Percentiles rank a stretch among this genome's conserved stretches.
Conservation (phyloP, 176 grass and related monocot genomes). For the Alloteropsis semialata region DNA sequence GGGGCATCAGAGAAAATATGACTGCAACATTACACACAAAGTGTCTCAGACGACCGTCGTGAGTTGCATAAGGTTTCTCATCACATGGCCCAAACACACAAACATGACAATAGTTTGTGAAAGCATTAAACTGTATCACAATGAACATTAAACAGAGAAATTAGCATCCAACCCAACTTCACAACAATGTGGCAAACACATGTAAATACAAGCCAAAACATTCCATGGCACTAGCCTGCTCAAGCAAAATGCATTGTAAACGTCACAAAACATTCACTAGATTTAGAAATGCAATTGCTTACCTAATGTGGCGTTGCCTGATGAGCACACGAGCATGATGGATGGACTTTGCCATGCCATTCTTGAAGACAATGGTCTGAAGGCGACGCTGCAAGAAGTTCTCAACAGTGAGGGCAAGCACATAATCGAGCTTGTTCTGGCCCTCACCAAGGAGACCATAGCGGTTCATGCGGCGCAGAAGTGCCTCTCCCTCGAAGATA, state of each 20-base stretch:
- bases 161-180: neutral
- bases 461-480: slow-evolving; percentile 65
- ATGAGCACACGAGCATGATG: slow-evolving; percentile 73
- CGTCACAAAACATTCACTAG: neutral
- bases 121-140: neutral
- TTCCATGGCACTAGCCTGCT: neutral
- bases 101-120: neutral
- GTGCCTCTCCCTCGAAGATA: slow-evolving; percentile 78
- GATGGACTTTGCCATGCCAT: slow-evolving; percentile 64
- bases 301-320: slow-evolving; percentile 68
- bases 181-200: neutral
- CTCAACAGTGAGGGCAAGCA: slow-evolving; percentile 67
- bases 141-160: neutral
- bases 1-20: slow-evolving; percentile 64
- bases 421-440: slow-evolving; percentile 77
- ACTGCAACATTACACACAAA: slow-evolving; percentile 64
- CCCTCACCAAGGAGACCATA: slow-evolving; percentile 62
- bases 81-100: slow-evolving; percentile 49
- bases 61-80: slow-evolving; percentile 55
- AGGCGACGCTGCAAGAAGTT: slow-evolving; percentile 65
- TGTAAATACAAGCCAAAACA: neutral
- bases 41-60: slow-evolving; percentile 69
- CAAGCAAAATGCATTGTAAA: neutral
- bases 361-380: slow-evolving; percentile 73
- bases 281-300: neutral